These are phyloP conservation scores for Pseudocercospora macadamiae DNA, from an alignment of 2,329 filamentous ascomycete genomes.

Conservation along the genomic window DNA sequence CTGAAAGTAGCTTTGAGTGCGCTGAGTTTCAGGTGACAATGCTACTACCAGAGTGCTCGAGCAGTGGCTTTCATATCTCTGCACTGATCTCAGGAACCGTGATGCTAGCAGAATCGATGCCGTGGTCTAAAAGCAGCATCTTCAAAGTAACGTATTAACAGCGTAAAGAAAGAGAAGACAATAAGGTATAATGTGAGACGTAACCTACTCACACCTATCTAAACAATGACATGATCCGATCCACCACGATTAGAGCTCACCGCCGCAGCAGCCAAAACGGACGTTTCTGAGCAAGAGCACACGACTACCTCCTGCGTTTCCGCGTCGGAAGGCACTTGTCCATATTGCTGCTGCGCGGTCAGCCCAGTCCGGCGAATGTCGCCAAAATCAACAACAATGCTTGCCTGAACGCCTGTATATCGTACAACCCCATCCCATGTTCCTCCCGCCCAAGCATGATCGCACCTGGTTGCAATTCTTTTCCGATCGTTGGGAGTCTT, in stretches of 20 bases:
- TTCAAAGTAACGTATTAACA: too few species aligned
- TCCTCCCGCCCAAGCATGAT: background rate
- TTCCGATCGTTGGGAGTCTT: background rate
- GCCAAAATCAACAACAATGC: background rate
- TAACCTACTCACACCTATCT: slow-evolving; percentile 7
- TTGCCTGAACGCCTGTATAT: slow-evolving; percentile 1
- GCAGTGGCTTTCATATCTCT: too few species aligned
- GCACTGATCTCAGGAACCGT: too few species aligned
- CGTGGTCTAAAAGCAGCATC: too few species aligned
- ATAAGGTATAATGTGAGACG: too few species aligned
- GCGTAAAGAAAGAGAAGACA: too few species aligned
- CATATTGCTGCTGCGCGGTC: background rate
- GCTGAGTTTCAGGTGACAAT: too few species aligned
- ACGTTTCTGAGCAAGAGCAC: background rate
- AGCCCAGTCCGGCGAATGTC: background rate
- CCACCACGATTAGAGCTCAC: background rate
- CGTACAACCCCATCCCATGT: background rate
- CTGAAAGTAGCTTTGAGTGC: too few species aligned
- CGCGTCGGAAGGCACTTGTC: background rate
- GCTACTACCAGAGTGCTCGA: too few species aligned
- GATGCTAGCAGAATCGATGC: too few species aligned
- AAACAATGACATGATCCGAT: background rate
- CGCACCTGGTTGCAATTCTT: background rate
- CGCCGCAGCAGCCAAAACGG: background rate
- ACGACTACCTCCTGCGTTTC: background rate